These are phyloP conservation scores for Daedaleopsis nitida DNA, from an alignment of 768 basidiomycete species.

Conservation along the genomic window DNA sequence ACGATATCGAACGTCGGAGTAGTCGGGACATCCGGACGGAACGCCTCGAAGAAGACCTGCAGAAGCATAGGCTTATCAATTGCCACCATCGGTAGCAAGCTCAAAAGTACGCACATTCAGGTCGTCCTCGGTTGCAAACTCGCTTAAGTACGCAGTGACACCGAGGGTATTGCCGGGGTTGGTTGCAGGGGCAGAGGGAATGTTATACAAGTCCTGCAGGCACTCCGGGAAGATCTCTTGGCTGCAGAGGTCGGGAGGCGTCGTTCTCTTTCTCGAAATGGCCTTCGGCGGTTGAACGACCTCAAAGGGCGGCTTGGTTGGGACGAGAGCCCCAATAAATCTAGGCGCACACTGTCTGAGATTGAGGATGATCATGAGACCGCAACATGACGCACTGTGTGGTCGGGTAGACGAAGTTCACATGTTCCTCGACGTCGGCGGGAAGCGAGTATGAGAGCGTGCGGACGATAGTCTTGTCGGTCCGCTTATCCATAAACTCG, in stretches of 20 bases:
- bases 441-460: conserved; percentile 43
- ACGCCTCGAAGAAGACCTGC: conserved; percentile 1
- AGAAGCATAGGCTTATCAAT: neutral
- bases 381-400: conserved; percentile 24
- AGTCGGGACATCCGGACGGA: conserved; percentile 1
- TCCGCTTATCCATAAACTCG: conserved; percentile 32
- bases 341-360: neutral
- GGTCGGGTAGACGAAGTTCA: conserved; percentile 37
- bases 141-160: conserved; percentile 34
- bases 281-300: neutral
- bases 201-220: conserved; percentile 17
- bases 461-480: conserved; percentile 32
- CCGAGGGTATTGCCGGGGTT: conserved; percentile 28
- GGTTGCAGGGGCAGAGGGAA: conserved; percentile 25
- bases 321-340: neutral
- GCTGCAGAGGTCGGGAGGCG: conserved; percentile 16
- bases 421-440: conserved; percentile 28
- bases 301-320: neutral
- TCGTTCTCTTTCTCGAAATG: neutral
- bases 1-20: conserved; percentile 2
- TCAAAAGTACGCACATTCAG: conserved; percentile 20
- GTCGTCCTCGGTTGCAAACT: conserved; percentile 33
- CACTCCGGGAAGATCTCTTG: conserved; percentile 24
- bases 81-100: neutral
- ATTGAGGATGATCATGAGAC: neutral